These are phyloP conservation scores for Pichia heedii DNA, from an alignment of 805 yeast genomes.

Conservation along the genomic window DNA sequence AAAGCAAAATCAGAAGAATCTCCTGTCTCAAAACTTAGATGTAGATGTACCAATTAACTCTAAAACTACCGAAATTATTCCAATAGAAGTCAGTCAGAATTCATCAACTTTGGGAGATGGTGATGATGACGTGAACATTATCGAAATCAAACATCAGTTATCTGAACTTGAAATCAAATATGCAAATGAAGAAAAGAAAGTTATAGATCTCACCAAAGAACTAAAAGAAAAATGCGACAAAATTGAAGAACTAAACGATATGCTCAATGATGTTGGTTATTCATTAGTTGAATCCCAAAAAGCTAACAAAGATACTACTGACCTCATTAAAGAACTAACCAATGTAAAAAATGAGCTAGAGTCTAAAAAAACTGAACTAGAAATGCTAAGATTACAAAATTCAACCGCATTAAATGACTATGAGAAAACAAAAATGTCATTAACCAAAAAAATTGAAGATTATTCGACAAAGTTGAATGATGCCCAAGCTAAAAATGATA, in stretches of 20 bases:
- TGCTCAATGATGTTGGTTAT: slow-evolving; percentile 68
- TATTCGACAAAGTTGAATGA: slow-evolving; percentile 13
- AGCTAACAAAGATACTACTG: slow-evolving; percentile 14
- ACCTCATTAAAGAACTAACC: slow-evolving; percentile 1
- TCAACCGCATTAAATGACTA: slow-evolving; percentile 29
- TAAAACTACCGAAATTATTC: not conserved
- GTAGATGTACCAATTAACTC: not conserved
- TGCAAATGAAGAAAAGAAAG: slow-evolving; percentile 8
- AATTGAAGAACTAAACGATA: slow-evolving; percentile 61
- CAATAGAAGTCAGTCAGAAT: not conserved
- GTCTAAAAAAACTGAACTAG: slow-evolving; percentile 16
- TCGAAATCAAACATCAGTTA: slow-evolving; percentile 21
- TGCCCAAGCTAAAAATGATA: slow-evolving; percentile 14
- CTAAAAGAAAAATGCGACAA: slow-evolving; percentile 47
- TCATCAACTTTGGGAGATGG: not conserved
- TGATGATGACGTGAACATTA: slow-evolving; percentile 11
- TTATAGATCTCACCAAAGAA: slow-evolving; percentile 19
- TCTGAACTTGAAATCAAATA: slow-evolving; percentile 12
- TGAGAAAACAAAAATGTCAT: slow-evolving; percentile 21
- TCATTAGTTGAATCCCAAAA: slow-evolving; percentile 62
- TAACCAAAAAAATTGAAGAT: slow-evolving; percentile 19
- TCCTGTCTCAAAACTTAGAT: slow-evolving; percentile 6
- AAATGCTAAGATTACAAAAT: slow-evolving; percentile 29
- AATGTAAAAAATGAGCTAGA: slow-evolving; percentile 7
- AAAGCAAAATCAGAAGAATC: slow-evolving; percentile 7